Percentiles rank a stretch among this genome's conserved stretches.
Conservation (phyloP, 345 rosid genomes). For the Euphorbia lathyris region DNA sequence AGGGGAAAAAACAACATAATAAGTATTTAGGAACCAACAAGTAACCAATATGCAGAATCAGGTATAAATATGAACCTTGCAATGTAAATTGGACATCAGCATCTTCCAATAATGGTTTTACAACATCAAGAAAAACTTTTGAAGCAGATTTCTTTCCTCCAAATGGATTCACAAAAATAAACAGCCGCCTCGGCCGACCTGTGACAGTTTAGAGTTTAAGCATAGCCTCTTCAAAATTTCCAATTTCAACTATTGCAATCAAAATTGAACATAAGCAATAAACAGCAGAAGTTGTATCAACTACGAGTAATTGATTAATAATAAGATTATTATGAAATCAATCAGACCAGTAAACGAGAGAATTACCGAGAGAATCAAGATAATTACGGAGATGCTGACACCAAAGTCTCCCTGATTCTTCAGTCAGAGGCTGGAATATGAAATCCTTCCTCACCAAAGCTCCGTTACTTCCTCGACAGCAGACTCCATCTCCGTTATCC, state of each 20-base stretch:
- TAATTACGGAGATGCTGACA: conserved; percentile 50
- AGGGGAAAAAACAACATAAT: not conserved
- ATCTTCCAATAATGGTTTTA: conserved; percentile 79
- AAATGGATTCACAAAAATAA: conserved; percentile 75
- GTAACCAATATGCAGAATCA: not conserved
- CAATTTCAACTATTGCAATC: not conserved
- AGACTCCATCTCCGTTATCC: conserved; percentile 41
- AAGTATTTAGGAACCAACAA: not conserved
- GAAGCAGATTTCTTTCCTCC: conserved; percentile 78
- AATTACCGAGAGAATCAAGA: conserved; percentile 62
- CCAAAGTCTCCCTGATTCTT: conserved; percentile 60
- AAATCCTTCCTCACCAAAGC: conserved; percentile 58
- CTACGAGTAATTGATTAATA: too few relatives aligned
- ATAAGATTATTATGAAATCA: too few relatives aligned
- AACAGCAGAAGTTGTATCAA: too few relatives aligned
- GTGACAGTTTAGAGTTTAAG: not conserved
- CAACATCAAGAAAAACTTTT: conserved; percentile 59
- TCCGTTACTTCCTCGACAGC: conserved; percentile 45
- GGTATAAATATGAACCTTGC: conserved; percentile 44
- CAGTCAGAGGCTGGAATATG: conserved; percentile 62
- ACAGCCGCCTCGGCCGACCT: conserved; percentile 80
- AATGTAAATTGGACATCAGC: conserved; percentile 59
- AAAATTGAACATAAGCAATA: too few relatives aligned
- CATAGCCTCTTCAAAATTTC: not conserved
- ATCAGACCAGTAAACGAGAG: not conserved